Evolutionary conservation across 2,329 filamentous ascomycete genomes (phyloP).

Genomic region (Clonostachys chloroleuca): DNA sequence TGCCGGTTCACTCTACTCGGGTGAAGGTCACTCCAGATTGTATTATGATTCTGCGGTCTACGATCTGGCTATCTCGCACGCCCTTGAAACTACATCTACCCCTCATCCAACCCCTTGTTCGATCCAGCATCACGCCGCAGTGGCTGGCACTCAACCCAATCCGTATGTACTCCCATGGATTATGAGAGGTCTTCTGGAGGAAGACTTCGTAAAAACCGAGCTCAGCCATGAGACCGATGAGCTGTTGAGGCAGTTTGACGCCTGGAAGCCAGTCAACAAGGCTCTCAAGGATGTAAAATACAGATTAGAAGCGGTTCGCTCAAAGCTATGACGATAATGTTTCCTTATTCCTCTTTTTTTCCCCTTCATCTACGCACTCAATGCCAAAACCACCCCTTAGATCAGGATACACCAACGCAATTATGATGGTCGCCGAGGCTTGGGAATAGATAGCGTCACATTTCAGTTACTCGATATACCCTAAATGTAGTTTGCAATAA

Average conservation of each 20-base stretch:
- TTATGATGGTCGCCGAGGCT: no score
- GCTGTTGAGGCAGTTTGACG: conserved; percentile 82
- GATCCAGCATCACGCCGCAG: conserved; percentile 13
- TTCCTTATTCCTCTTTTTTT: background rate
- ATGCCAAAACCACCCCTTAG: no score
- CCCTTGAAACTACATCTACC: conserved; percentile 58
- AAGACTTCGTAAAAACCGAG: conserved; percentile 83
- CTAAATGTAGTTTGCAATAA: no score
- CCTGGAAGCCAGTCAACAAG: conserved; percentile 89
- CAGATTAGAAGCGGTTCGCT: conserved; percentile 83
- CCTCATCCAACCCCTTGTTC: conserved; percentile 10
- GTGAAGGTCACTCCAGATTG: conserved; percentile 88
- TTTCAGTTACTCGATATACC: no score
- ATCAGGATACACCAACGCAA: no score
- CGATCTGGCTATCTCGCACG: conserved; percentile 67
- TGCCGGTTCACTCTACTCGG: conserved; percentile 85
- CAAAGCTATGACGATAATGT: conserved; percentile 56
- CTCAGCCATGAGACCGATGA: conserved; percentile 72
- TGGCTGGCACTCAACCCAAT: conserved; percentile 50
- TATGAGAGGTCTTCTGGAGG: conserved; percentile 88
- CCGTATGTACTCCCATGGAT: conserved; percentile 94
- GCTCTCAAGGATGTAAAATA: conserved; percentile 95
- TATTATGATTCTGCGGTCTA: conserved; percentile 91
- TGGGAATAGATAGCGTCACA: no score
- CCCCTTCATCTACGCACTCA: background rate